phyloP scores from a whole-genome alignment of 169 alveolate species.

The Plasmodium gonderi region DNA sequence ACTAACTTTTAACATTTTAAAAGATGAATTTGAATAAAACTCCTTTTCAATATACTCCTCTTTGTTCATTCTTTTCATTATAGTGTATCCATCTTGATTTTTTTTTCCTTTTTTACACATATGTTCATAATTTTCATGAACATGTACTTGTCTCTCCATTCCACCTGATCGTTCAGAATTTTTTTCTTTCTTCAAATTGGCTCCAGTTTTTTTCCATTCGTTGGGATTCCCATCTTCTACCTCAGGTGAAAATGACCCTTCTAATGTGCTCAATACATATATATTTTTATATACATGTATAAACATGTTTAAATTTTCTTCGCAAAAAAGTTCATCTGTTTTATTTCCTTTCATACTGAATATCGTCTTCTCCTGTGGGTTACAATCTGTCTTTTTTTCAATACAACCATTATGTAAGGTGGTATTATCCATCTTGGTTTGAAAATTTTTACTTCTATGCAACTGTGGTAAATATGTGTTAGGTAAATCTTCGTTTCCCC shows the following conservation, averaged over 20 bases:
- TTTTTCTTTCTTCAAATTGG: neutral
- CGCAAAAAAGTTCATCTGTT: slow-evolving; percentile 20
- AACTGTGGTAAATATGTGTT: slow-evolving; percentile 49
- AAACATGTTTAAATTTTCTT: slow-evolving; percentile 46
- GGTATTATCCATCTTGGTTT: neutral
- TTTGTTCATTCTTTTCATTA: slow-evolving; percentile 9
- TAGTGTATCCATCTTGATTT: neutral
- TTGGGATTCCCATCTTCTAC: too few relatives aligned
- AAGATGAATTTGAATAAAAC: slow-evolving; percentile 15
- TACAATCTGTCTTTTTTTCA: neutral
- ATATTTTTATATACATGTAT: slow-evolving; percentile 48
- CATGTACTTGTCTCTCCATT: neutral
- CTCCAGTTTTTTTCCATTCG: neutral
- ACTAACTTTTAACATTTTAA: slow-evolving; percentile 30
- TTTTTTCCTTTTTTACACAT: neutral
- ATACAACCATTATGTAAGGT: too few relatives aligned
- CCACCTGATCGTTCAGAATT: neutral
- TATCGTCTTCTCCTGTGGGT: neutral
- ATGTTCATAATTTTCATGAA: too few relatives aligned
- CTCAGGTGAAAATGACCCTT: too few relatives aligned
- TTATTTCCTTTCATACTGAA: neutral
- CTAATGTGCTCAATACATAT: slow-evolving; percentile 38
- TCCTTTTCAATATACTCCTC: slow-evolving; percentile 17
- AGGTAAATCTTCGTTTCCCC: slow-evolving; percentile 23
- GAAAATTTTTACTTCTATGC: slow-evolving; percentile 25